Base-by-base conservation (phyloP, 768 basidiomycete genomes). In the Lactarius hengduanensis region DNA sequence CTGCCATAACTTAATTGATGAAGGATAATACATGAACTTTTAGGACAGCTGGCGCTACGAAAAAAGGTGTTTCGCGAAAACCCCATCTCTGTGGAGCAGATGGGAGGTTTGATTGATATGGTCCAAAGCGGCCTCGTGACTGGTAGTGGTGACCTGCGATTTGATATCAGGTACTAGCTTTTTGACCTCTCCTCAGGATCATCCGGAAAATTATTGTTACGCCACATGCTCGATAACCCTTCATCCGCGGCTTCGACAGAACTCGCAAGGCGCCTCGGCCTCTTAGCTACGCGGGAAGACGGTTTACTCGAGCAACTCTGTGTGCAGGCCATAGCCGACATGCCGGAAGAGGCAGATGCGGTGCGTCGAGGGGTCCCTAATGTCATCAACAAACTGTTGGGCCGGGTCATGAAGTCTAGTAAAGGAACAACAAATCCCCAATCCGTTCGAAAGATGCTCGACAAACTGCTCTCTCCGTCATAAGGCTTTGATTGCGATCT, bases 21-120 rank as follows among this genome's bases (percentile, higher is more conserved):
- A 69, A 96, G 95, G 94, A 84, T 98, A 77, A 86, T 87, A 3
- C 92, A 98, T 66, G 92, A 96, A 67, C 81, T 97, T 0, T 78
- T 96, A 2, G 94, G 94, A 0, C 89, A 90, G 69, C 81, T 98
- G 3, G 78, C 88, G 1, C 80, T 81, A 36, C 82, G 84, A 50
- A 79, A 83, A 56, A 80, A 81, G 22, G 82, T 85, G 41, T 86
- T 88, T 74, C 73, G 75, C 43, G 79, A 85, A 9, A 89, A 89
- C 62, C 80, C 86, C 0, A 72, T 97, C 13, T 80, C 87, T 6
- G 77, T 81, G 0, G 76, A 73, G 13, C 87, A 91, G 71, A 79
- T 99, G 76, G 89, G 91, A 7, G 83, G 88, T 63, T 76, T 99
- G 45, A 82, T 98, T 45, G 89, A 91, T 69, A 77, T 95, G 67